Conservation (phyloP, 2,329 filamentous ascomycete genomes). For the Aureobasidium zeae region DNA sequence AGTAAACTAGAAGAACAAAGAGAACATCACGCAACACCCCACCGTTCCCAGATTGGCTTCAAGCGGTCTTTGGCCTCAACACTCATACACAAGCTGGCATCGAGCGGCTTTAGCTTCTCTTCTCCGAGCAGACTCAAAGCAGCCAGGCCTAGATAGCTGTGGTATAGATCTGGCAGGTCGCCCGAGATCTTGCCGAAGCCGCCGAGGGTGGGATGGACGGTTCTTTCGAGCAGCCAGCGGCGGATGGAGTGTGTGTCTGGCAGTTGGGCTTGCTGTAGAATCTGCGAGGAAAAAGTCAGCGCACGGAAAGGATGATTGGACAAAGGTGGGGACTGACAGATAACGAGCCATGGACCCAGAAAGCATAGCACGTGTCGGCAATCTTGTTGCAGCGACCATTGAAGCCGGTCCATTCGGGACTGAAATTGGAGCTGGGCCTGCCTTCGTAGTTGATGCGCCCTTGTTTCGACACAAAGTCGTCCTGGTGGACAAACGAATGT, state of each 20-base stretch:
- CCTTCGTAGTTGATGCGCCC: constrained; percentile 27
- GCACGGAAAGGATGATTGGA: background rate
- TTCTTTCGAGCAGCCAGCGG: constrained; percentile 74
- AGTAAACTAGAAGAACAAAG: background rate
- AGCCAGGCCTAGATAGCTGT: constrained; percentile 80
- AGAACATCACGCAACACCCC: constrained; percentile 4
- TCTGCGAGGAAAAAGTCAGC: constrained; percentile 14
- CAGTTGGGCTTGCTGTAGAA: constrained; percentile 19
- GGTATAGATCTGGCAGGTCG: constrained; percentile 59
- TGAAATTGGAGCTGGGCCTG: constrained; percentile 55
- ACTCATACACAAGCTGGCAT: constrained; percentile 69
- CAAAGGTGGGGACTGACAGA: constrained; percentile 30
- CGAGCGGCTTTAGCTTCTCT: constrained; percentile 61
- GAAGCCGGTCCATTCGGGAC: constrained; percentile 58
- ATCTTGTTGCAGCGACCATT: constrained; percentile 87
- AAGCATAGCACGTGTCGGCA: constrained; percentile 91
- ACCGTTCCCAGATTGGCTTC: constrained; percentile 22
- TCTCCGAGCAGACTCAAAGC: constrained; percentile 57
- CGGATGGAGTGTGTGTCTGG: constrained; percentile 29
- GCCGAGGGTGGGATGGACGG: constrained; percentile 65
- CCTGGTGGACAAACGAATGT: constrained; percentile 31
- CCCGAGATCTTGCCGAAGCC: constrained; percentile 40
- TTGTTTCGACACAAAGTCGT: constrained; percentile 23
- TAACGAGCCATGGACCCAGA: constrained; percentile 71
- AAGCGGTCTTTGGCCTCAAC: constrained; percentile 37